phyloP scores from a whole-genome alignment of 148 eudicot genomes.

The Vaccinium macrocarpon region DNA sequence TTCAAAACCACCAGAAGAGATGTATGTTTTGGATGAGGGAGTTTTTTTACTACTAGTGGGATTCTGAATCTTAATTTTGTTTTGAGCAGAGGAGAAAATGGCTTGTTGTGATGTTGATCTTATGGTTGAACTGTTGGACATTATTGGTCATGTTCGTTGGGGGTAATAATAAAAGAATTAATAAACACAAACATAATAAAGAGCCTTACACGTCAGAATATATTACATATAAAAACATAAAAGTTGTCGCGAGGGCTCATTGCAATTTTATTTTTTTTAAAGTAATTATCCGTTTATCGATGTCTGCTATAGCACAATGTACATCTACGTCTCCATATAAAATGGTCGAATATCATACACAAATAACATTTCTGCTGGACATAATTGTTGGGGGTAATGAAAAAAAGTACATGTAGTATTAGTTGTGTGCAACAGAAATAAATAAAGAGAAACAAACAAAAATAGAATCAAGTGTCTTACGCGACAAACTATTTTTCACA shows the following conservation, averaged over 20 bases:
- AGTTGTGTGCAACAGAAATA: background rate
- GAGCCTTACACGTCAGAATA: too few species aligned
- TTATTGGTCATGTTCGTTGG: background rate
- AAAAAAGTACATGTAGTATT: too few species aligned
- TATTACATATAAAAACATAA: too few species aligned
- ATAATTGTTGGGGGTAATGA: too few species aligned
- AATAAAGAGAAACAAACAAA: background rate
- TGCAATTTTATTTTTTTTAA: too few species aligned
- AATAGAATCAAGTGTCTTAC: background rate
- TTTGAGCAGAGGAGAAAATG: background rate
- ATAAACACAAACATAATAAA: too few species aligned
- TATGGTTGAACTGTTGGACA: background rate
- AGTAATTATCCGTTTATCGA: too few species aligned
- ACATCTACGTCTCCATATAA: too few species aligned
- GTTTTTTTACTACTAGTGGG: background rate
- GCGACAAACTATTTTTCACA: background rate
- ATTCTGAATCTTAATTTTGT: constrained; percentile 1
- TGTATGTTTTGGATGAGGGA: background rate
- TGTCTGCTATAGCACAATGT: too few species aligned
- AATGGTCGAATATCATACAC: too few species aligned
- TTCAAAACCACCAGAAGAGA: background rate
- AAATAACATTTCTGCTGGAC: too few species aligned
- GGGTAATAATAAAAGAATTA: background rate
- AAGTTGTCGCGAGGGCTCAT: too few species aligned
- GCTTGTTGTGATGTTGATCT: background rate